A percentile compares a stretch with the other conserved stretches of the same genome.
These are phyloP conservation scores for Aspergillus bombycis DNA, from an alignment of 2,329 filamentous ascomycete species.

Conservation along the genomic window DNA sequence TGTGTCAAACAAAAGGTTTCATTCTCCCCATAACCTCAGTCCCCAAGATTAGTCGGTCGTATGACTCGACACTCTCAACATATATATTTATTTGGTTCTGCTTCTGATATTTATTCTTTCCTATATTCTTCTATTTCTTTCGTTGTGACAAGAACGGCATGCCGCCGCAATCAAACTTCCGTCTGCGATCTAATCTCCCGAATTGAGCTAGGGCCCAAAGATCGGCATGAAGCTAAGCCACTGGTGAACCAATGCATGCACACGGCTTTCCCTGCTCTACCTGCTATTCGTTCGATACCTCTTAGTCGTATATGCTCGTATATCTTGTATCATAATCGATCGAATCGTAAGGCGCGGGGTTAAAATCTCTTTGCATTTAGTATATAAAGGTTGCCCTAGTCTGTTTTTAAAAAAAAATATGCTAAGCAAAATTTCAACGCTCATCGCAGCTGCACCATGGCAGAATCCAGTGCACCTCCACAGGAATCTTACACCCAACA, in stretches of 20 bases:
- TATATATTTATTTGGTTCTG: neutral
- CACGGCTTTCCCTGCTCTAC: neutral
- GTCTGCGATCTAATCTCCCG: neutral
- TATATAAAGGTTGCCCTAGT: neutral
- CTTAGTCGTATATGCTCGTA: neutral
- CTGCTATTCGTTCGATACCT: neutral
- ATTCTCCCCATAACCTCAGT: no score
- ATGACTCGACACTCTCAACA: no score
- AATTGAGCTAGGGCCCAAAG: neutral
- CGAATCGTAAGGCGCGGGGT: neutral
- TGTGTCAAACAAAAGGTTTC: neutral
- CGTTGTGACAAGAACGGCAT: neutral
- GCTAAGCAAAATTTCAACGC: neutral
- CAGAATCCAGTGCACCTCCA: neutral
- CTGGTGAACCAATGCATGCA: neutral
- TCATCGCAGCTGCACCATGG: neutral
- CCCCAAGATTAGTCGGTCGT: no score
- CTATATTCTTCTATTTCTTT: neutral
- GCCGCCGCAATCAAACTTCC: neutral
- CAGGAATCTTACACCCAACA: neutral
- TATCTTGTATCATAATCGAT: neutral
- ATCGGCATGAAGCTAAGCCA: constrained; percentile 1
- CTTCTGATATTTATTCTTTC: neutral
- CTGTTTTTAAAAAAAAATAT: no score
- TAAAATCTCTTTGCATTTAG: neutral